Percentiles rank a stretch among this genome's conserved stretches.
phyloP scores from a whole-genome alignment of 176 grass and related monocot genomes.

The Cenchrus purpureus region DNA sequence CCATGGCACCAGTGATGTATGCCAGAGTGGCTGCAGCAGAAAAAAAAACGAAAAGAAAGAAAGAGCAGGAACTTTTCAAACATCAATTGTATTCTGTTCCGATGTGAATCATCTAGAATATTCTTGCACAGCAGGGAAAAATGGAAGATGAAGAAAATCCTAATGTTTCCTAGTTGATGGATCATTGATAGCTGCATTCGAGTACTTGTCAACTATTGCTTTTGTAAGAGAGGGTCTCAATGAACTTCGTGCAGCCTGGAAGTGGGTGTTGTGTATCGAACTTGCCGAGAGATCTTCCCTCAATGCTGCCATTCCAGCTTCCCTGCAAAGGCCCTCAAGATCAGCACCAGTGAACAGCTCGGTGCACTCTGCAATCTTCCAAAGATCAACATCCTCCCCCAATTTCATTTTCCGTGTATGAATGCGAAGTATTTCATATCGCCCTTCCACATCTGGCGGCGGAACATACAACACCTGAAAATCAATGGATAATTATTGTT shows the following conservation, averaged over 20 bases:
- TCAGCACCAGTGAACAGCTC: conserved; percentile 84
- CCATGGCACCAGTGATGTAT: background rate
- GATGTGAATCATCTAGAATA: background rate
- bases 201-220: conserved; percentile 66
- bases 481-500: conserved; percentile 15
- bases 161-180: conserved; percentile 43
- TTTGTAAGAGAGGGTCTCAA: conserved; percentile 69
- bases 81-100: background rate
- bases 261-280: conserved; percentile 51
- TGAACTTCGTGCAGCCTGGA: conserved; percentile 56
- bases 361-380: conserved; percentile 52
- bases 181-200: conserved; percentile 44
- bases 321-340: conserved; percentile 79
- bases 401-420: conserved; percentile 81
- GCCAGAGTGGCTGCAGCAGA: background rate
- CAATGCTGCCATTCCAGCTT: conserved; percentile 76
- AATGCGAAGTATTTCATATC: conserved; percentile 72
- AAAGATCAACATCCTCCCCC: conserved; percentile 74
- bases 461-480: conserved; percentile 82
- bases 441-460: conserved; percentile 67
- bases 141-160: background rate
- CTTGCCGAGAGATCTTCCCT: conserved; percentile 64
- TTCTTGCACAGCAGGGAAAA: background rate
- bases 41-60: background rate
- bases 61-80: background rate